phyloP scores from a whole-genome alignment of 129 eudicot genomes.

The Heracleum sosnowskyi region DNA sequence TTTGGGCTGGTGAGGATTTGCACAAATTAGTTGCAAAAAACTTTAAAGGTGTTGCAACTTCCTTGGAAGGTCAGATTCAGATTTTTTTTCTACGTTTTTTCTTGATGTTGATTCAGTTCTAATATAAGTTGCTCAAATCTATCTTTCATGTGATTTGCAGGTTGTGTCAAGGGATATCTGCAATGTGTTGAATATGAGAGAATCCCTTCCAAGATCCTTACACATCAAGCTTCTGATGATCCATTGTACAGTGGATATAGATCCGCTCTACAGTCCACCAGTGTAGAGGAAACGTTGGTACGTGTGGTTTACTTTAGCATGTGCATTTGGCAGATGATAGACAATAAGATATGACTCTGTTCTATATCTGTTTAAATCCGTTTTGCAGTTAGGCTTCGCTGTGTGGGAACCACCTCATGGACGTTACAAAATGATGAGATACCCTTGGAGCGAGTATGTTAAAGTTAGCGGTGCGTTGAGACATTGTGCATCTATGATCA shows the following conservation, averaged over 20 bases:
- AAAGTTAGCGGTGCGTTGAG: slow-evolving; percentile 83
- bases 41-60: slow-evolving; percentile 74
- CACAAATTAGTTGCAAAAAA: slow-evolving; percentile 81
- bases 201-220: slow-evolving; percentile 74
- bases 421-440: slow-evolving; percentile 55
- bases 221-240: slow-evolving; percentile 73
- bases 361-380: not conserved
- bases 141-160: slow-evolving; percentile 18
- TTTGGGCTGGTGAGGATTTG: slow-evolving; percentile 94
- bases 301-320: not conserved
- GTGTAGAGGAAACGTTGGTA: slow-evolving; percentile 84
- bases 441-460: slow-evolving; percentile 73
- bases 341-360: not conserved
- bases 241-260: slow-evolving; percentile 67
- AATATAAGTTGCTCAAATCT: not conserved
- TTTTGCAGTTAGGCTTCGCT: slow-evolving; percentile 66
- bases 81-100: not conserved
- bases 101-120: not conserved
- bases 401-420: slow-evolving; percentile 96
- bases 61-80: slow-evolving; percentile 59
- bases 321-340: not conserved
- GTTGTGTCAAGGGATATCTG: slow-evolving; percentile 60
- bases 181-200: slow-evolving; percentile 58
- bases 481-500: slow-evolving; percentile 87
- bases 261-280: slow-evolving; percentile 65